A percentile compares a stretch with the other conserved stretches of the same genome.
Conservation (phyloP, 2,329 filamentous ascomycete species). For the Clonostachys rosea region DNA sequence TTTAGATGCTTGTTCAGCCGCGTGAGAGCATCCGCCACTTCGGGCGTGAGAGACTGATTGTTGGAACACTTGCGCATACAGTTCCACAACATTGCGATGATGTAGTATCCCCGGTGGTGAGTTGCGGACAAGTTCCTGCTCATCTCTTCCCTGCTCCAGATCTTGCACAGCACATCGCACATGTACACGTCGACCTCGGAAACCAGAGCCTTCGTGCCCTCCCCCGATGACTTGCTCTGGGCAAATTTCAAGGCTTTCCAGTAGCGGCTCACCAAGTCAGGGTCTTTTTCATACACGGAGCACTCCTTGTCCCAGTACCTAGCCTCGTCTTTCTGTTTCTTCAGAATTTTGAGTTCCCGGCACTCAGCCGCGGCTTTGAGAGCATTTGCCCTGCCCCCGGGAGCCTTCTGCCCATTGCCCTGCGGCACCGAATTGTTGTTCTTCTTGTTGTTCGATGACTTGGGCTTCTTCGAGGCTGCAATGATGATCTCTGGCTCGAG, state of each 20-base stretch:
- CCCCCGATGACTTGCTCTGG: constrained; percentile 23
- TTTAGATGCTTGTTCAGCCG: not conserved
- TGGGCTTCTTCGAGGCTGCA: constrained; percentile 18
- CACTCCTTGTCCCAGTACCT: constrained; percentile 38
- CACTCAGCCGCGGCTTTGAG: constrained; percentile 22
- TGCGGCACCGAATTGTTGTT: constrained; percentile 1
- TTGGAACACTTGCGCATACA: constrained; percentile 10
- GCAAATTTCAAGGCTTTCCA: constrained; percentile 43
- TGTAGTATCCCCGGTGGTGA: constrained; percentile 8
- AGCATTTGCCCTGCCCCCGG: constrained; percentile 28
- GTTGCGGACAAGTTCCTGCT: not conserved
- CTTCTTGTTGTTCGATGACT: constrained; percentile 6
- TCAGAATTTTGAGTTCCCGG: constrained; percentile 22
- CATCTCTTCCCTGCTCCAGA: constrained; percentile 5
- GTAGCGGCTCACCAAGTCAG: constrained; percentile 36
- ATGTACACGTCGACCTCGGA: constrained; percentile 27
- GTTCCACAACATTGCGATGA: constrained; percentile 15
- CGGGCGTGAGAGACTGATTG: not conserved
- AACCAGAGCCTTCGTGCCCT: constrained; percentile 16
- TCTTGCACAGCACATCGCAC: constrained; percentile 21
- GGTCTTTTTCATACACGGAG: constrained; percentile 39
- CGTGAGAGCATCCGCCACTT: not conserved
- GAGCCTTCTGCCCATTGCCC: not conserved
- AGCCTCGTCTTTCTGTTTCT: not conserved
- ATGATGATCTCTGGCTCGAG: constrained; percentile 63